A percentile compares a stretch with the other conserved stretches of the same genome.
Conservation (phyloP, 345 rosid species). For the Passiflora organensis region DNA sequence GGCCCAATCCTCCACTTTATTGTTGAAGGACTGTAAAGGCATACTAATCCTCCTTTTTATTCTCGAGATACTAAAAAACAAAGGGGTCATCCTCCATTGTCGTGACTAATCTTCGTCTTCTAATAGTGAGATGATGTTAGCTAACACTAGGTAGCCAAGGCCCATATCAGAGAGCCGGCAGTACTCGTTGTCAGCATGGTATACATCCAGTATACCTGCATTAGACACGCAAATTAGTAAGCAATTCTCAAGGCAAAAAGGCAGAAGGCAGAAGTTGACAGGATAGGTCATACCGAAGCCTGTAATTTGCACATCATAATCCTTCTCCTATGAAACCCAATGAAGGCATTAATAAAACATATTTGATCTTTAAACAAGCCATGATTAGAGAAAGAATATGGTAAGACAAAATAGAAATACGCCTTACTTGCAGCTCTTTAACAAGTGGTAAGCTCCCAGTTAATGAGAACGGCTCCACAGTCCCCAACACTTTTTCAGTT, state of each 20-base stretch:
- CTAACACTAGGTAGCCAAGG: constrained; percentile 72
- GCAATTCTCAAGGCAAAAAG: too few relatives aligned
- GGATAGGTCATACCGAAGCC: constrained; percentile 61
- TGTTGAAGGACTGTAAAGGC: too few relatives aligned
- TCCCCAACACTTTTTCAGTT: constrained; percentile 81
- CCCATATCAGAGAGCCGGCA: constrained; percentile 89
- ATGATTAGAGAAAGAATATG: background rate
- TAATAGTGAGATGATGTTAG: constrained; percentile 63
- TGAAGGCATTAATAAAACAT: constrained; percentile 2
- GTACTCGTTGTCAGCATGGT: constrained; percentile 93
- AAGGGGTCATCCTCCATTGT: too few relatives aligned
- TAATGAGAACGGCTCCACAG: constrained; percentile 89
- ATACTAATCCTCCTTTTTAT: too few relatives aligned
- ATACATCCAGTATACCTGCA: constrained; percentile 91
- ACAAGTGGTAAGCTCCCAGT: constrained; percentile 93
- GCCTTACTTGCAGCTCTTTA: constrained; percentile 75
- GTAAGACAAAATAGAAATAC: constrained; percentile 12
- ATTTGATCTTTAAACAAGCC: background rate
- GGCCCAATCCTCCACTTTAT: too few relatives aligned
- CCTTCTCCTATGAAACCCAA: constrained; percentile 62
- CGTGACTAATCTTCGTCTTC: too few relatives aligned
- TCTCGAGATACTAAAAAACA: too few relatives aligned
- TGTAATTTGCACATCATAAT: constrained; percentile 88
- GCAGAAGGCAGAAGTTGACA: too few relatives aligned
- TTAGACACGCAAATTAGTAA: too few relatives aligned